A percentile compares a stretch with the other conserved stretches of the same genome.
These are phyloP conservation scores for Willaertia magna DNA, from an alignment of 208 protist genomes.

Conservation along the genomic window DNA sequence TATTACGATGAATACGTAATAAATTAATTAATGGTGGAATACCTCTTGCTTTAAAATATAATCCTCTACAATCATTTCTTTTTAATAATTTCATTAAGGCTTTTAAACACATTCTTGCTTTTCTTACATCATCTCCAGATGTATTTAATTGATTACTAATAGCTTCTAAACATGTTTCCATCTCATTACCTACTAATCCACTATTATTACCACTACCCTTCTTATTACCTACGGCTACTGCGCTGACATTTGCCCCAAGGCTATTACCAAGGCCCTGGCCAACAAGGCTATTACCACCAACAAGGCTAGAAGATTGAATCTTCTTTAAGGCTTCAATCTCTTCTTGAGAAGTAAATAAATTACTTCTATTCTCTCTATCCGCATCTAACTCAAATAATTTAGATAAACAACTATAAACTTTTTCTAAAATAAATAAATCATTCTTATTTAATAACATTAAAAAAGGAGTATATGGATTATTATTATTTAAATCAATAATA, in stretches of 20 bases:
- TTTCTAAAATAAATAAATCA: neutral
- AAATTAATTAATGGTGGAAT: neutral
- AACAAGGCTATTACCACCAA: neutral
- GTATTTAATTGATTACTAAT: neutral
- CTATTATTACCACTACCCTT: neutral
- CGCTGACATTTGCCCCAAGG: no score
- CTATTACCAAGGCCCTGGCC: no score
- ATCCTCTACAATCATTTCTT: neutral
- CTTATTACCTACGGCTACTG: neutral
- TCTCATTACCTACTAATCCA: neutral
- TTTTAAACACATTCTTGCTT: neutral
- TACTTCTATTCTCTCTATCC: neutral
- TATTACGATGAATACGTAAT: neutral
- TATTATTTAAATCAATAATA: neutral
- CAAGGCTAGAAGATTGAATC: neutral
- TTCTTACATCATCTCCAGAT: neutral
- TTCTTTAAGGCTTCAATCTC: neutral
- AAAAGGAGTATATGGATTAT: constrained; percentile 3
- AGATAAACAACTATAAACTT: neutral
- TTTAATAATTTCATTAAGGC: neutral
- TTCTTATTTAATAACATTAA: neutral
- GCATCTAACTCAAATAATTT: neutral
- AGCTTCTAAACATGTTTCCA: neutral
- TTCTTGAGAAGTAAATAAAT: neutral
- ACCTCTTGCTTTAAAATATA: neutral